These are phyloP conservation scores for Sequoiadendron giganteum DNA, from an alignment of 75 land plant species.

Conservation along the genomic window DNA sequence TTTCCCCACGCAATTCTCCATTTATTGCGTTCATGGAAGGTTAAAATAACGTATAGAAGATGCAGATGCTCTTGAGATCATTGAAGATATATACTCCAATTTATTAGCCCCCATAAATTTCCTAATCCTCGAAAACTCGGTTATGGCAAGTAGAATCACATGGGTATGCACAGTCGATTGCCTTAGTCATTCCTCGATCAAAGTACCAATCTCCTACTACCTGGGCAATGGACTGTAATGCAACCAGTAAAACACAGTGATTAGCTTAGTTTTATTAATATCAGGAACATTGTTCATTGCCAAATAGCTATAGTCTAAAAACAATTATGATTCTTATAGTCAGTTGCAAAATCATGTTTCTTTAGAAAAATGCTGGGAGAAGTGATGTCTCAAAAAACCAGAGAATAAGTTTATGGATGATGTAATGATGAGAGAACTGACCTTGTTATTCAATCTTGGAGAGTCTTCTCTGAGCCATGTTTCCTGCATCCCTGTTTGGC, in stretches of 20 bases:
- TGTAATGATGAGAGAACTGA: conserved; percentile 12
- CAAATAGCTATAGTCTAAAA: too few species aligned
- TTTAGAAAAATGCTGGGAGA: not conserved
- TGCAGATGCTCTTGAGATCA: not conserved
- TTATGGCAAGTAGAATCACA: conserved; percentile 75
- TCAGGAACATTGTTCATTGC: not conserved
- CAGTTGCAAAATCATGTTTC: not conserved
- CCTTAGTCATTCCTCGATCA: conserved; percentile 37
- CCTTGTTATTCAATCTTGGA: conserved; percentile 31
- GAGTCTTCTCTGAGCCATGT: conserved; percentile 47
- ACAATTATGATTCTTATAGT: not conserved
- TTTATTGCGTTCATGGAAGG: not conserved
- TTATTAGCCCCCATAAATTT: not conserved
- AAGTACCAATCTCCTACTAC: conserved; percentile 83
- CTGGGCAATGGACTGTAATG: conserved; percentile 60
- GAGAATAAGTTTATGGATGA: not conserved
- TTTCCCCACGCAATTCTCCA: not conserved
- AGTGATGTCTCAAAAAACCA: not conserved
- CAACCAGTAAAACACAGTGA: not conserved
- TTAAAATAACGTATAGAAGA: not conserved
- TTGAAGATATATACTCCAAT: not conserved
- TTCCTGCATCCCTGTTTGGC: conserved; percentile 47
- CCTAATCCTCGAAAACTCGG: conserved; percentile 25
- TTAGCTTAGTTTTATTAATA: not conserved
- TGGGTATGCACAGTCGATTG: conserved; percentile 76